These are phyloP conservation scores for Candida peoriensis DNA, from an alignment of 805 yeast species.

Conservation along the genomic window DNA sequence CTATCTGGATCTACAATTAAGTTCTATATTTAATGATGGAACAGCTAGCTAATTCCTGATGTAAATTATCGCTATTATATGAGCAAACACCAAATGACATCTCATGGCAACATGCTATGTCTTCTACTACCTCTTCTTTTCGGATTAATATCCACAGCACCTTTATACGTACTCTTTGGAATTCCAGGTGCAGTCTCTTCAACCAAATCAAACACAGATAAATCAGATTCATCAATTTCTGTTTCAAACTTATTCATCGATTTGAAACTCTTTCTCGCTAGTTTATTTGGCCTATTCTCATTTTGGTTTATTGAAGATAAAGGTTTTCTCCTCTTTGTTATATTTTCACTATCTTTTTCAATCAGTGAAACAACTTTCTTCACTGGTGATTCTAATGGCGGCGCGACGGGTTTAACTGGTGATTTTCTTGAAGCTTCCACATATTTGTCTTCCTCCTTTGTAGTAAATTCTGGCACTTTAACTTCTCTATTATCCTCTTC, in stretches of 20 bases:
- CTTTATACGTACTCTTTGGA: slow-evolving; percentile 23
- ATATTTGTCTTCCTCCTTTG: slow-evolving; percentile 3
- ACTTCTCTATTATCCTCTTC: too few relatives aligned
- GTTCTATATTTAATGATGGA: too few relatives aligned
- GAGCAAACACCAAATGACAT: not conserved
- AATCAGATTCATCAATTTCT: slow-evolving; percentile 16
- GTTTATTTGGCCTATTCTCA: slow-evolving; percentile 19
- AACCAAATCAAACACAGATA: slow-evolving; percentile 26
- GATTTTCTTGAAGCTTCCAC: slow-evolving; percentile 10
- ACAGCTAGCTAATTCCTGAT: not conserved
- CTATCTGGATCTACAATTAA: too few relatives aligned
- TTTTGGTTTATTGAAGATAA: slow-evolving; percentile 10
- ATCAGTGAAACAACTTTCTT: slow-evolving; percentile 12
- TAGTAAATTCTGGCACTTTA: too few relatives aligned
- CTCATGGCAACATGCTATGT: slow-evolving; percentile 19
- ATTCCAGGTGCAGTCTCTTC: slow-evolving; percentile 25
- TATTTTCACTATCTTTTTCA: slow-evolving; percentile 18
- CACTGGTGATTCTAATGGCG: too few relatives aligned
- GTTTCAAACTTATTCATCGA: slow-evolving; percentile 6
- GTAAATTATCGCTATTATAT: not conserved
- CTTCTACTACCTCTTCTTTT: slow-evolving; percentile 20
- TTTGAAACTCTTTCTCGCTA: slow-evolving; percentile 7
- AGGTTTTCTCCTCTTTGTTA: slow-evolving; percentile 26
- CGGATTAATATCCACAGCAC: slow-evolving; percentile 16
- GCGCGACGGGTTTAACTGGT: slow-evolving; percentile 8